phyloP scores from a whole-genome alignment of 108 stramenopile genomes.

The Bacterosira constricta region DNA sequence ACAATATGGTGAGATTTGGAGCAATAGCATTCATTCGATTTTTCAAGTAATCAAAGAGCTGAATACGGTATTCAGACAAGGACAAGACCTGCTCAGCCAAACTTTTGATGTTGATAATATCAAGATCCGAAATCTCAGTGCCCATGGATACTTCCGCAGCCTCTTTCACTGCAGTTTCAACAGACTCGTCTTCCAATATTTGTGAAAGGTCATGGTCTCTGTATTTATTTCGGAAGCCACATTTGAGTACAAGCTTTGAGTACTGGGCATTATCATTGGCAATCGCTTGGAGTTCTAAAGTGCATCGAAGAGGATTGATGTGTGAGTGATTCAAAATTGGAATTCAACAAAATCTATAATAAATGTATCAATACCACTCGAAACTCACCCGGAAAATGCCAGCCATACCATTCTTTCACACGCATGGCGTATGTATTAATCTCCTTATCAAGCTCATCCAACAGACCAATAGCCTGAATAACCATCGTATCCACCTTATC shows the following conservation, averaged over 20 bases:
- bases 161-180: constrained; percentile 91
- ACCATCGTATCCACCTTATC: constrained; percentile 99
- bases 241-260: constrained; percentile 91
- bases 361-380: not conserved
- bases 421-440: constrained; percentile 99
- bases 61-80: constrained; percentile 97
- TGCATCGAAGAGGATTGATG: not conserved
- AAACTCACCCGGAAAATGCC: constrained; percentile 96
- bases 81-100: constrained; percentile 96
- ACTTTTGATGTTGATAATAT: constrained; percentile 91
- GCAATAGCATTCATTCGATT: constrained; percentile 99
- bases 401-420: constrained; percentile 99
- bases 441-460: constrained; percentile 99
- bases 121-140: constrained; percentile 96
- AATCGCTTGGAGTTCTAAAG: constrained; percentile 90
- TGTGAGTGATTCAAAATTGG: not conserved
- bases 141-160: constrained; percentile 99
- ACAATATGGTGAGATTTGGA: constrained; percentile 98
- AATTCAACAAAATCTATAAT: not conserved
- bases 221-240: constrained; percentile 90
- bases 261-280: constrained; percentile 97
- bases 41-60: constrained; percentile 98
- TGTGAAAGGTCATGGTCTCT: constrained; percentile 85
- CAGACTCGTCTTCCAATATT: constrained; percentile 91
- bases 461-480: constrained; percentile 98